Evolutionary conservation across 2,329 filamentous ascomycete species (phyloP).

Genomic region (Sporothrix curviconia): DNA sequence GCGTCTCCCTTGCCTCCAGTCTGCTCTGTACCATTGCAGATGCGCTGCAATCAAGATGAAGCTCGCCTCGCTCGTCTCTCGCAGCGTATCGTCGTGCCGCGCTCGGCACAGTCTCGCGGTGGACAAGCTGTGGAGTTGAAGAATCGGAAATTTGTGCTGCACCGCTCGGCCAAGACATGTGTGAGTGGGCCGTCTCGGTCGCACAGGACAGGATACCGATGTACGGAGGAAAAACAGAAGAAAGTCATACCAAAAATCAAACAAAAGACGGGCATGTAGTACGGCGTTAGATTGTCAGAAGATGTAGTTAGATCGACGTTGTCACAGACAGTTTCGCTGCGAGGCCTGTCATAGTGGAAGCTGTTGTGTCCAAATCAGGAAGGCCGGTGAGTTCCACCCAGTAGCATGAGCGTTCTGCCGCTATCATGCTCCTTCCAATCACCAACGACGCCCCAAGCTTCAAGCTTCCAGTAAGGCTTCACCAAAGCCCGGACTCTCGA

Average conservation of each 20-base stretch:
- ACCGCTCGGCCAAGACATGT: not conserved
- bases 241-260: not conserved
- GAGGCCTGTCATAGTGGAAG: not conserved
- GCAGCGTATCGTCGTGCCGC: not conserved
- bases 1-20: no score
- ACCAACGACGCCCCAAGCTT: not conserved
- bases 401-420: slow-evolving; percentile 12
- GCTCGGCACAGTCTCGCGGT: not conserved
- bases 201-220: not conserved
- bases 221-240: not conserved
- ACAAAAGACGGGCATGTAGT: no score
- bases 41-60: not conserved
- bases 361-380: slow-evolving; percentile 6
- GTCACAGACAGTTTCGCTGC: no score
- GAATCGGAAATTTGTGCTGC: not conserved
- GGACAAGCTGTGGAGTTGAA: no score
- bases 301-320: no score
- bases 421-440: not conserved
- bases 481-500: no score
- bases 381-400: slow-evolving; percentile 12
- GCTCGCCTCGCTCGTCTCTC: not conserved
- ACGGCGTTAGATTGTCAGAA: not conserved
- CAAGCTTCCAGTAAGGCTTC: no score
- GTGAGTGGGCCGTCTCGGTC: not conserved
- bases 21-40: not conserved